phyloP scores from a whole-genome alignment of 805 yeast species.

The Wickerhamomyces tratensis region DNA sequence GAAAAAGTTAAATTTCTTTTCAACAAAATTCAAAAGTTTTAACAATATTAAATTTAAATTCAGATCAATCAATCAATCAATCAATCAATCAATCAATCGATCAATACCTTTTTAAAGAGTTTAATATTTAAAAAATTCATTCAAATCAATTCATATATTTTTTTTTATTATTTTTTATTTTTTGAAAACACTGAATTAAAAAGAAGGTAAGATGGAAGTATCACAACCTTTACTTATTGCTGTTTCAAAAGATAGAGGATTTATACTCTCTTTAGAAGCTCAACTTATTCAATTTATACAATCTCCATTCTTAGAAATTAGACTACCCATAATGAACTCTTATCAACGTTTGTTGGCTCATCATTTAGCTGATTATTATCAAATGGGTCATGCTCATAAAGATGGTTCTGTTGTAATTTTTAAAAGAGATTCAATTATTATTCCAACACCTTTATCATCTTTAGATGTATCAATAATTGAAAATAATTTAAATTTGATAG shows the following conservation, averaged over 20 bases:
- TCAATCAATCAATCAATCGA: too few species aligned
- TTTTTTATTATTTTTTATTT: too few species aligned
- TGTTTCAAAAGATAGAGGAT: conserved; percentile 32
- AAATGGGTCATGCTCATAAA: conserved; percentile 36
- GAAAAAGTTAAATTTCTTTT: too few species aligned
- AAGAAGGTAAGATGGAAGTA: too few species aligned
- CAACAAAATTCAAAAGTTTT: too few species aligned
- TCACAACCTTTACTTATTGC: background rate
- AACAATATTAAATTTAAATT: too few species aligned
- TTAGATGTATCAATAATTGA: background rate
- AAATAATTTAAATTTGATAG: background rate
- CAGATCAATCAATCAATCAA: too few species aligned
- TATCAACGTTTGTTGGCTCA: conserved; percentile 61
- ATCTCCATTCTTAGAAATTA: background rate
- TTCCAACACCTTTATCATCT: background rate
- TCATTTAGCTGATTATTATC: conserved; percentile 60
- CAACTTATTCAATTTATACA: conserved; percentile 21
- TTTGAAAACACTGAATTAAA: background rate
- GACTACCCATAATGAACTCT: conserved; percentile 37
- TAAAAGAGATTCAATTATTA: background rate
- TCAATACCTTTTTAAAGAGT: too few species aligned
- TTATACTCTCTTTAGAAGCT: conserved; percentile 39
- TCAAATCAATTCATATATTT: too few species aligned
- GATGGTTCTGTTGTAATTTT: background rate
- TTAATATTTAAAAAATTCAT: too few species aligned